These are phyloP conservation scores for Thinopyrum elongatum DNA, from an alignment of 176 grass and related monocot species.

Conservation along the genomic window DNA sequence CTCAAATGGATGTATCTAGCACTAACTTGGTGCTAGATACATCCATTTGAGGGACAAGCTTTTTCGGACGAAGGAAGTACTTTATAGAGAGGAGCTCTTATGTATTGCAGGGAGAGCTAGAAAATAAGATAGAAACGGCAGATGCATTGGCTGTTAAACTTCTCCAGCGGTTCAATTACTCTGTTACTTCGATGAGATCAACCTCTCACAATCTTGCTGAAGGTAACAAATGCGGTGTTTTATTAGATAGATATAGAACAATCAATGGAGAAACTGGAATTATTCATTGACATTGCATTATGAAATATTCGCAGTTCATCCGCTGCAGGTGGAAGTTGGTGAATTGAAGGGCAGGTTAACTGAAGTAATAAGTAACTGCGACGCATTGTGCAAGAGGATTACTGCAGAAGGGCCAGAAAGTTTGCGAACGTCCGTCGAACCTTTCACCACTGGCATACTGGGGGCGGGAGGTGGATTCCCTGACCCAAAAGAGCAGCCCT, in stretches of 20 bases:
- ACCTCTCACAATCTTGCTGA: slow-evolving; percentile 60
- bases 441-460: slow-evolving; percentile 29
- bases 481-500: slow-evolving; percentile 25
- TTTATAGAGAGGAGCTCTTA: background rate
- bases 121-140: slow-evolving; percentile 91
- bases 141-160: slow-evolving; percentile 86
- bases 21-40: no score
- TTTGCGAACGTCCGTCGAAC: slow-evolving; percentile 41
- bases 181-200: slow-evolving; percentile 74
- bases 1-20: no score
- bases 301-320: slow-evolving; percentile 50
- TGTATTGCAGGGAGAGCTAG: slow-evolving; percentile 66
- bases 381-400: slow-evolving; percentile 84
- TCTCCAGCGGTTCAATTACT: slow-evolving; percentile 83
- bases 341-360: slow-evolving; percentile 90
- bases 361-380: slow-evolving; percentile 85
- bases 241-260: background rate
- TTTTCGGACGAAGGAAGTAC: no score
- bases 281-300: background rate
- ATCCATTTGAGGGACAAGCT: no score
- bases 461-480: slow-evolving; percentile 31
- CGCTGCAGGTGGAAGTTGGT: slow-evolving; percentile 84
- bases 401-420: slow-evolving; percentile 56
- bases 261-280: background rate
- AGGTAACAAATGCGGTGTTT: slow-evolving; percentile 39